These are phyloP conservation scores for Penicillium sp. DNA, from an alignment of 2,329 filamentous ascomycete genomes.

Conservation along the genomic window DNA sequence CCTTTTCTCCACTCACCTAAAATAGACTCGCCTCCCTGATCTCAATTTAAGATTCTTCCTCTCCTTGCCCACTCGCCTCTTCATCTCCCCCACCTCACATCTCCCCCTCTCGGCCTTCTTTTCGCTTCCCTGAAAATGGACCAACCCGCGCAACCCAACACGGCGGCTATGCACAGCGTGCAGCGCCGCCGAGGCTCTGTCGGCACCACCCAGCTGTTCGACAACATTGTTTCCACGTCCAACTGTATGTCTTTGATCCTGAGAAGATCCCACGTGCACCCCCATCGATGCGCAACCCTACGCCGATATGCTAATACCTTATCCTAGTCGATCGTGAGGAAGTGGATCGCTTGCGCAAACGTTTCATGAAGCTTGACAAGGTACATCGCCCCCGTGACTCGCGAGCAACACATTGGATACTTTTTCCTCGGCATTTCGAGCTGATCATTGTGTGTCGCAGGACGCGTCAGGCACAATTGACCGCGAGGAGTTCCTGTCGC, in stretches of 20 bases:
- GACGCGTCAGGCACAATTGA: conserved; percentile 98
- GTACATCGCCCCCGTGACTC: conserved; percentile 41
- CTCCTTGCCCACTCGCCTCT: neutral
- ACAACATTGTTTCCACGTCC: conserved; percentile 91
- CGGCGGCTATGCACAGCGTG: conserved; percentile 41
- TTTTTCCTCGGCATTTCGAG: neutral
- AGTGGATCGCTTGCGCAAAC: conserved; percentile 88
- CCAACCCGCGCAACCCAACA: conserved; percentile 33
- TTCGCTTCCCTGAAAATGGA: conserved; percentile 23
- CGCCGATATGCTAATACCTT: conserved; percentile 3
- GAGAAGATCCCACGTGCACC: too few relatives aligned
- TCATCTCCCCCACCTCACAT: conserved; percentile 2
- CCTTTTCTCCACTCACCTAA: neutral
- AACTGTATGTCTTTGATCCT: conserved; percentile 64
- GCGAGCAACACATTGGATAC: too few relatives aligned
- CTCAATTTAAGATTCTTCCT: neutral
- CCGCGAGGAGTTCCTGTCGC: conserved; percentile 92
- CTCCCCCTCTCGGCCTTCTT: neutral
- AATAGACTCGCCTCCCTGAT: too few relatives aligned
- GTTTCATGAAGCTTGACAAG: conserved; percentile 99
- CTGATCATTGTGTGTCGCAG: conserved; percentile 42
- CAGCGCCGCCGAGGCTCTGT: conserved; percentile 38
- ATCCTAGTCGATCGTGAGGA: conserved; percentile 86
- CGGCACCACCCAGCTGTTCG: conserved; percentile 65
- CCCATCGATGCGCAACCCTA: neutral